Base-by-base conservation (phyloP, 83 land plant species). In the Diphasiastrum complanatum region DNA sequence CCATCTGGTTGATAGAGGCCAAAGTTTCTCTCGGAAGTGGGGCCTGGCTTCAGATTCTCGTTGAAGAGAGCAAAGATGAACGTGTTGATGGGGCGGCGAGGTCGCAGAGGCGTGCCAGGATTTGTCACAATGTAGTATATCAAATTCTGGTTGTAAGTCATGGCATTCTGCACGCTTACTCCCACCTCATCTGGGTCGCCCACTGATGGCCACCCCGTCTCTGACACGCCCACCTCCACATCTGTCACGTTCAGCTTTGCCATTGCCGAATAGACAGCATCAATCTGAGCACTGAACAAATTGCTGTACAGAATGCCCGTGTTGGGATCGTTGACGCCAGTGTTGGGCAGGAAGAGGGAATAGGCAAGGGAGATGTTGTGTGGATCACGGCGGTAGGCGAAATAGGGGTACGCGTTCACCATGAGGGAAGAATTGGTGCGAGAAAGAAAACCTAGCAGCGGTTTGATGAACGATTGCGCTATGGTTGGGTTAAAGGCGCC, bases 191-290 rank as follows among this genome's bases (percentile, higher is more conserved):
- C 68, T 1, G 51, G 49, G 1, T 69, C 78, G 1, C 85, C 85
- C 12, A 47, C 41, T 12, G 70, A 79, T 26, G 85, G 85, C 85
- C 85, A 82, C 25, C 85, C 85, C 3, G 80, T 82, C 74, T 82
- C 85, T 34, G 83, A 47, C 25, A 83, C 71, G 41, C 35, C 38
- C n/a, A 80, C 60, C 24, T 53, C 51, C 14, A 77, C 32, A 0
- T 28, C 64, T 1, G 26, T 29, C 47, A 60, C 60, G 24, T 76
- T 76, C 22, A 59, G 51, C 5, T 40, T 65, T 20, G 69, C 84
- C 70, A 82, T 59, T 1, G 83, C 83, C 5, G 60, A 61, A 28
- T 67, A 41, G 22, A 79, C 52, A 4, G 80, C 62, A 56, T 79
- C 85, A 8, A 79, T 33, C 53, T 69, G 63, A 3, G 83, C 80